These are phyloP conservation scores for Dipteronia sinensis DNA, from an alignment of 345 rosid genomes.

Conservation along the genomic window DNA sequence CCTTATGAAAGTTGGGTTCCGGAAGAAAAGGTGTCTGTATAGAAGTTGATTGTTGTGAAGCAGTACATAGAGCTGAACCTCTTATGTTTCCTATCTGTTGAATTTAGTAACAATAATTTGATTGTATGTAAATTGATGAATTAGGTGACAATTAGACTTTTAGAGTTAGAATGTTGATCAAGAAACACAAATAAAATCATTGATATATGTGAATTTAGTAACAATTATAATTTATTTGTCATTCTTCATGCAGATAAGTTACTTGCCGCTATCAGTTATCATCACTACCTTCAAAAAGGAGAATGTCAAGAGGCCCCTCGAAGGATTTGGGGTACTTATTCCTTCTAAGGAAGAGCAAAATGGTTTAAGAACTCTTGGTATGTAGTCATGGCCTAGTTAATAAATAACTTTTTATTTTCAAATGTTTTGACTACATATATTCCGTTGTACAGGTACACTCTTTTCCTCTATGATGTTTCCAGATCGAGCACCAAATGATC, in stretches of 20 bases:
- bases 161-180: neutral
- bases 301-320: conserved; percentile 81
- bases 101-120: neutral
- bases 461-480: conserved; percentile 98
- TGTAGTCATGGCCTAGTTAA: conserved; percentile 8
- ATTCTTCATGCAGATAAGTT: conserved; percentile 52
- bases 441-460: conserved; percentile 66
- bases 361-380: conserved; percentile 89
- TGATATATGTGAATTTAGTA: neutral
- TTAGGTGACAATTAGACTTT: neutral
- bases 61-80: neutral
- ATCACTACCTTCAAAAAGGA: conserved; percentile 85
- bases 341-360: conserved; percentile 83
- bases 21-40: neutral
- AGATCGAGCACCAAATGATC: conserved; percentile 73
- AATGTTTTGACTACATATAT: neutral
- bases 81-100: neutral
- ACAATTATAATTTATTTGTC: conserved; percentile 15
- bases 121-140: neutral
- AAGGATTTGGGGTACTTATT: conserved; percentile 95
- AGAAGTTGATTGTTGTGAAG: conserved; percentile 2
- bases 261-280: conserved; percentile 81
- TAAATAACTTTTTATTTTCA: neutral
- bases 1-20: neutral
- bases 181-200: neutral